phyloP scores from a whole-genome alignment of 768 basidiomycete genomes.

The Sarcodon sp. region DNA sequence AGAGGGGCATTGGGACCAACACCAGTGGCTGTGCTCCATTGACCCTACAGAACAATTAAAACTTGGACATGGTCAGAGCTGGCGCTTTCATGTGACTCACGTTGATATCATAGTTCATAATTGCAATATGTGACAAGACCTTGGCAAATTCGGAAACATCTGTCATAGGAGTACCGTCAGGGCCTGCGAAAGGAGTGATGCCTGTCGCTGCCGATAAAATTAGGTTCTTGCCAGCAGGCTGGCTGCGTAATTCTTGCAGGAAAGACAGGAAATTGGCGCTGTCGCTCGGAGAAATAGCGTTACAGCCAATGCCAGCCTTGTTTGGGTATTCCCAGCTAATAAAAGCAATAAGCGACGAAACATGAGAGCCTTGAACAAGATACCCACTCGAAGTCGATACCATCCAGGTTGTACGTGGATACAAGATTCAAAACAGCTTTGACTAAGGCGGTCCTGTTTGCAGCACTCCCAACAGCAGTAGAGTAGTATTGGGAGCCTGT shows the following conservation, averaged over 20 bases:
- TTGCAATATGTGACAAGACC: slow-evolving; percentile 50
- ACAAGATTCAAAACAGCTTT: slow-evolving; percentile 39
- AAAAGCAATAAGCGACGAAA: background rate
- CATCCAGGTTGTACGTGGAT: slow-evolving; percentile 37
- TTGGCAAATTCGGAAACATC: slow-evolving; percentile 65
- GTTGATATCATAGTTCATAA: slow-evolving; percentile 61
- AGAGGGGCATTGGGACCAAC: slow-evolving; percentile 85
- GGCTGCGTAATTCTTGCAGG: slow-evolving; percentile 50
- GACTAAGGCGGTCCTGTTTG: slow-evolving; percentile 53
- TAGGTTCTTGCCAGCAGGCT: slow-evolving; percentile 36
- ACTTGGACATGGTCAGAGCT: background rate
- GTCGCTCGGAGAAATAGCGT: slow-evolving; percentile 43
- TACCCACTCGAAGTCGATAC: slow-evolving; percentile 31
- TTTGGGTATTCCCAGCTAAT: slow-evolving; percentile 82
- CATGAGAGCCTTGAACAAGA: background rate
- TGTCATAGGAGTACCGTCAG: slow-evolving; percentile 39
- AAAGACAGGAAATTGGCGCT: slow-evolving; percentile 68
- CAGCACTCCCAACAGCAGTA: slow-evolving; percentile 36
- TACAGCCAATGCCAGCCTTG: slow-evolving; percentile 54
- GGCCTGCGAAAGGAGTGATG: slow-evolving; percentile 31
- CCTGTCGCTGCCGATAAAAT: slow-evolving; percentile 44
- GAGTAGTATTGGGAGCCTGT: slow-evolving; percentile 53
- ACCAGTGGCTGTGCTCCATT: slow-evolving; percentile 24
- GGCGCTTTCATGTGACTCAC: slow-evolving; percentile 8
- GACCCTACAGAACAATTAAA: background rate